phyloP scores from a whole-genome alignment of 169 alveolate genomes.

The Plasmodium knowlesi region DNA sequence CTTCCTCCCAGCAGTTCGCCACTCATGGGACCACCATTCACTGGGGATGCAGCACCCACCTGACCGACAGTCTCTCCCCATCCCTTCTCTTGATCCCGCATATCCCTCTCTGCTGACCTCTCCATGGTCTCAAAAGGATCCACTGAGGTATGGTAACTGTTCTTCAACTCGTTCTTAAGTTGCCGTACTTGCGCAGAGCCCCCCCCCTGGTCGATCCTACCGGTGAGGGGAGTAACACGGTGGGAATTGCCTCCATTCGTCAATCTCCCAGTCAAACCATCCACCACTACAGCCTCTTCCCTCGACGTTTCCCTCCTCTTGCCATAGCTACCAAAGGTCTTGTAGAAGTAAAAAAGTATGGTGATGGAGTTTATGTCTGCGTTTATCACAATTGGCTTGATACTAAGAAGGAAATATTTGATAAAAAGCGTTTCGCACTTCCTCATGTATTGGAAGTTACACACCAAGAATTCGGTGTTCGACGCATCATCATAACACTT shows the following conservation, averaged over 20 bases:
- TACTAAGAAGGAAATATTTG: conserved; percentile 41
- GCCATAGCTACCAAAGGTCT: conserved; percentile 21
- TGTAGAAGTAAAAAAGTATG: conserved; percentile 47
- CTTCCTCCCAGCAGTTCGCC: not conserved
- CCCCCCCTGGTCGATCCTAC: not conserved
- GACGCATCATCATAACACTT: not conserved
- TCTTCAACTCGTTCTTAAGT: not conserved
- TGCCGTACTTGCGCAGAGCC: not conserved
- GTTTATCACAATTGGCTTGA: conserved; percentile 52
- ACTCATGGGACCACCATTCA: not conserved
- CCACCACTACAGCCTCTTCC: conserved; percentile 2
- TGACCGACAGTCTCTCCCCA: not conserved
- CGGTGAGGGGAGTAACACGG: not conserved
- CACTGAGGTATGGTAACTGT: not conserved
- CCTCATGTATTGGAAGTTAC: conserved; percentile 51
- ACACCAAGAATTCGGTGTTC: conserved; percentile 3
- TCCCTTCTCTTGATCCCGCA: not conserved
- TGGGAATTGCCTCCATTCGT: not conserved
- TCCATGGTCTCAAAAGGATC: conserved; percentile 21
- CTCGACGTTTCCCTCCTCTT: not conserved
- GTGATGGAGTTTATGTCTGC: conserved; percentile 58
- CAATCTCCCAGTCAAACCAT: not conserved
- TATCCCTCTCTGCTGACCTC: not conserved
- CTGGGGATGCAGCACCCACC: not conserved
- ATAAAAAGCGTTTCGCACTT: conserved; percentile 56